Base-by-base conservation (phyloP, 345 rosid species). In the Cardamine resedifolia region DNA sequence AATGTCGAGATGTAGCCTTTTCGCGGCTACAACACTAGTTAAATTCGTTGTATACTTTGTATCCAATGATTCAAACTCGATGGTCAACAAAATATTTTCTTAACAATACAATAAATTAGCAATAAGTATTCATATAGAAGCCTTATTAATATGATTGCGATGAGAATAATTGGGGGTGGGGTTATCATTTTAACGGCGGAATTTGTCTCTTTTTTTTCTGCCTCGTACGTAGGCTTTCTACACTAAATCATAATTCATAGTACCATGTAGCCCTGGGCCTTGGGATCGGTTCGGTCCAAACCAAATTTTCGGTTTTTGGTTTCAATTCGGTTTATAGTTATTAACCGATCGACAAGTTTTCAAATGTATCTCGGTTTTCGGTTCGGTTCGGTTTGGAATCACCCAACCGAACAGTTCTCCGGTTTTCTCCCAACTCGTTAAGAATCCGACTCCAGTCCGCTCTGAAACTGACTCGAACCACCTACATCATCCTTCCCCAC, bases 101-200 rank as follows among this genome's bases (percentile, higher is more conserved):
- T 58, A 47, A 15, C 24, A 65, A 65, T 23, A 11, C 28, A 30
- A 55, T 39, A 41, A 20, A 49, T 8, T 0, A 48, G 4, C 23
- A 66, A 58, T 59, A 50, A 62, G 31, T 10, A 39, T n/a, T 15
- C 24, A 33, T 38, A 51, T 34, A 43, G 47, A 72, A 61, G 1
- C 15, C 69, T 36, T 64, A 44, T 33, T 30, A 43, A 53, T 7
- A 64, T 63, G 77, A 64, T 55, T 55, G 38, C n/a, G 7, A 45
- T 23, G 38, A 47, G 15, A 73, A 73, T 57, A 18, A 57, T 57
- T 64, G 41, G 10, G 41, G 47, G 2, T 55, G 48, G 6, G 48
- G 64, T 24, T 31, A 56, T 73, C 49, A 64, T 73, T 52, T 64
- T 73, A 56, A 56, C 77, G 77, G 77, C 71, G 49, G 64, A 64